Evolutionary conservation across 2,329 filamentous ascomycete species (phyloP).

Genomic region (Diaporthe nobilis): DNA sequence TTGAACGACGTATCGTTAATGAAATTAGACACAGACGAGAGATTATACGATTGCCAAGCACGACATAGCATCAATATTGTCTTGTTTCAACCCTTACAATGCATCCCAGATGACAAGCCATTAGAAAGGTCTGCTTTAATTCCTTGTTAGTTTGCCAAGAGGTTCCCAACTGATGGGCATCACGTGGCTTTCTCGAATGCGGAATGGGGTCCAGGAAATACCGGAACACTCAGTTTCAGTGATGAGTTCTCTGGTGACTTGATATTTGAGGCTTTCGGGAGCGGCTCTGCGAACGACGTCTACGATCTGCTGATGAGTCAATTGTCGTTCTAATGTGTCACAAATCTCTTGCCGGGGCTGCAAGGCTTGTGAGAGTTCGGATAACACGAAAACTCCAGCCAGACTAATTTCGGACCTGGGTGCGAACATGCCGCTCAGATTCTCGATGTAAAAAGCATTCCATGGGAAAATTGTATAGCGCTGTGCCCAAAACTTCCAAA

Average conservation of each 20-base stretch:
- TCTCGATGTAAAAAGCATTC: neutral
- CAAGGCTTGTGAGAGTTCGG: too few species aligned
- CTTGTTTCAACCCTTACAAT: too few species aligned
- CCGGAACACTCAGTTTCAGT: constrained; percentile 37
- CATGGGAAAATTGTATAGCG: neutral
- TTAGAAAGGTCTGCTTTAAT: too few species aligned
- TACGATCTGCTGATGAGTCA: constrained; percentile 43
- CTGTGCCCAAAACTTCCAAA: neutral
- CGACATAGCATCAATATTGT: too few species aligned
- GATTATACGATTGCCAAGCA: too few species aligned
- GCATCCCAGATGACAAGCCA: too few species aligned
- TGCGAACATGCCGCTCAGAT: neutral
- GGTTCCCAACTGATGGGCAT: neutral
- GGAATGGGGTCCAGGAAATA: neutral
- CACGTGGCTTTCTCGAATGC: neutral
- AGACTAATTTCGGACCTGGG: too few species aligned
- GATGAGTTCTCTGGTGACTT: constrained; percentile 51
- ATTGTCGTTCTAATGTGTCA: neutral
- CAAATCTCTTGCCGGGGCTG: too few species aligned
- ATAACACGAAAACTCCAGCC: too few species aligned
- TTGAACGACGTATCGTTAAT: too few species aligned
- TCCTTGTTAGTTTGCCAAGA: neutral
- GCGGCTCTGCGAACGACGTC: constrained; percentile 45
- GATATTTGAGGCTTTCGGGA: constrained; percentile 50
- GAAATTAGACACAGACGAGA: too few species aligned